These are phyloP conservation scores for Trichoderma asperellum DNA, from an alignment of 2,329 filamentous ascomycete species.

Conservation along the genomic window DNA sequence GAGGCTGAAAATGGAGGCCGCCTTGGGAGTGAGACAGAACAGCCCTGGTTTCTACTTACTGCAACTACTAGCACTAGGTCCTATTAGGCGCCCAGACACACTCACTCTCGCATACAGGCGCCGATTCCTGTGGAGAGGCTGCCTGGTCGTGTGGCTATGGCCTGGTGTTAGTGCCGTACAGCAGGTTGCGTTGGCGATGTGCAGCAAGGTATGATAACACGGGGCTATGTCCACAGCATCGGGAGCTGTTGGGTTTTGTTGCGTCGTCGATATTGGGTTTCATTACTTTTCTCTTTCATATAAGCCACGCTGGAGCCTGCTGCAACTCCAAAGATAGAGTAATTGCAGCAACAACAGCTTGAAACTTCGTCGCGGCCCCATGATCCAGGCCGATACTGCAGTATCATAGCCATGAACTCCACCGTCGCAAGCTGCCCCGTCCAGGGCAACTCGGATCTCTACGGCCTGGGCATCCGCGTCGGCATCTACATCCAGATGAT, in stretches of 20 bases:
- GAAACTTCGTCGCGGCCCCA: neutral
- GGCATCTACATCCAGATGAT: constrained; percentile 39
- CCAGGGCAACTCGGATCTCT: constrained; percentile 35
- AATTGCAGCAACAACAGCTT: neutral
- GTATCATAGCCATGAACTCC: constrained; percentile 1
- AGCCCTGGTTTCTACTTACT: neutral
- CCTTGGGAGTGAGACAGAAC: neutral
- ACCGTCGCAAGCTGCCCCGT: constrained; percentile 30
- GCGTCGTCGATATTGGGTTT: neutral
- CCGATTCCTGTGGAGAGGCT: neutral
- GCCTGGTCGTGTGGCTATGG: constrained; percentile 17
- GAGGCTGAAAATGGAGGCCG: constrained; percentile 21
- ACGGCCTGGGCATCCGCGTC: constrained; percentile 38
- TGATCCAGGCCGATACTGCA: neutral
- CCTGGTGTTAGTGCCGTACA: neutral
- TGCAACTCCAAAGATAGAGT: neutral
- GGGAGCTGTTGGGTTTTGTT: neutral
- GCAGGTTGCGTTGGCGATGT: neutral
- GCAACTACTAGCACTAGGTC: neutral
- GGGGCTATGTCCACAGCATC: neutral
- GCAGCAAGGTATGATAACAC: neutral
- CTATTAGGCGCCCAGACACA: neutral
- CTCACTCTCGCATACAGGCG: neutral
- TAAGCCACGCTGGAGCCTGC: neutral
- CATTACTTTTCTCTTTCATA: neutral